phyloP scores from a whole-genome alignment of 495 filamentous ascomycete species.

The Rusavskia elegans region DNA sequence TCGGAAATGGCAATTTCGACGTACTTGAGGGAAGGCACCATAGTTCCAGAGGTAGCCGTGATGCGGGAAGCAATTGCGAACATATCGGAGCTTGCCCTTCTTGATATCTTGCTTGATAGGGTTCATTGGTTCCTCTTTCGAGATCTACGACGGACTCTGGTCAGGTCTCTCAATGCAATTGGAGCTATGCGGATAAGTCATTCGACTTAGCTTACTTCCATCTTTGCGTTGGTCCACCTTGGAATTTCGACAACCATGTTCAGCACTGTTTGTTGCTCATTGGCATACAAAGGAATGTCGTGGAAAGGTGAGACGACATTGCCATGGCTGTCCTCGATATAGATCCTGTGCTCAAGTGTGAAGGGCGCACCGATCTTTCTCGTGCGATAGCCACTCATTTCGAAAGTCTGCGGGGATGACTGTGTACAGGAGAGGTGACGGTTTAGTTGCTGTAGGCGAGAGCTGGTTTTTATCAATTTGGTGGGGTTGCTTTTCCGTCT shows the following conservation, averaged over 20 bases:
- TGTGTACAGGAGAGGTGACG: constrained; percentile 30
- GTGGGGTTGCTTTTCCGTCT: constrained; percentile 6
- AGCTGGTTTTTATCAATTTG: constrained; percentile 22
- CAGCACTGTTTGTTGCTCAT: constrained; percentile 77
- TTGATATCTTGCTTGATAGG: constrained; percentile 71
- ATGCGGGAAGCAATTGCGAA: constrained; percentile 99
- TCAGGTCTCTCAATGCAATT: neutral
- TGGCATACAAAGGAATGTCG: constrained; percentile 95
- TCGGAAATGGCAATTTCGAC: constrained; percentile 7
- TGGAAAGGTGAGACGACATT: constrained; percentile 88
- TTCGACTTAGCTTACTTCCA: constrained; percentile 52
- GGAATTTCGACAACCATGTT: constrained; percentile 99
- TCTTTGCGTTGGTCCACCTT: constrained; percentile 98
- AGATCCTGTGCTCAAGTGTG: constrained; percentile 94
- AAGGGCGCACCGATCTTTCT: constrained; percentile 80
- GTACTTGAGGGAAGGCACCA: constrained; percentile 93
- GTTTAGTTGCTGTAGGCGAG: constrained; percentile 38
- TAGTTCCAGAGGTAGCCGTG: constrained; percentile 99
- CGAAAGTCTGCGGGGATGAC: constrained; percentile 24
- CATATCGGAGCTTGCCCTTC: constrained; percentile 53
- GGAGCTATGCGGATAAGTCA: neutral
- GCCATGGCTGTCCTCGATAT: constrained; percentile 86
- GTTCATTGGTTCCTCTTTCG: constrained; percentile 91
- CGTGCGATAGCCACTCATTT: constrained; percentile 39
- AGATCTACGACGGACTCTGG: constrained; percentile 44